Evolutionary conservation across 2,329 filamentous ascomycete genomes (phyloP).

Genomic region (Pseudodiploospora longispora): DNA sequence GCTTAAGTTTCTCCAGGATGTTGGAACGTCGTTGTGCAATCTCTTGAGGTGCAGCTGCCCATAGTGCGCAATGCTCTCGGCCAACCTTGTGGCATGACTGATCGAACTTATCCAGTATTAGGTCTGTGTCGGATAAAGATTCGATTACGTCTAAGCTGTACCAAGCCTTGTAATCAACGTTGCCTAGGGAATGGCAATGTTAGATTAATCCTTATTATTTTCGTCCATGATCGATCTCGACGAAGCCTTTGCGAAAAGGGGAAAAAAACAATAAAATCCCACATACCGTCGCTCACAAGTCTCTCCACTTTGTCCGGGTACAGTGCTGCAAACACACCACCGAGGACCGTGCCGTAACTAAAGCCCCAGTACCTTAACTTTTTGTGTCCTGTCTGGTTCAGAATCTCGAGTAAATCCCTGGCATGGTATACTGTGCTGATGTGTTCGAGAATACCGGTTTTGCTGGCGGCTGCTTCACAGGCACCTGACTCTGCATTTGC

Average conservation of each 20-base stretch:
- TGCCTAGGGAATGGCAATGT: slow-evolving; percentile 20
- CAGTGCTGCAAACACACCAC: slow-evolving; percentile 43
- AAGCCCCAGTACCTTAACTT: slow-evolving; percentile 46
- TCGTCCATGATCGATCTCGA: not conserved
- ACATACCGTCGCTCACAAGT: slow-evolving; percentile 42
- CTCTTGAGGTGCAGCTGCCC: slow-evolving; percentile 24
- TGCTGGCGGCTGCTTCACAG: slow-evolving; percentile 32
- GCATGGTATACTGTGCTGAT: slow-evolving; percentile 37
- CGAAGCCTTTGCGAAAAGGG: no score
- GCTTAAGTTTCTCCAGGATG: slow-evolving; percentile 33
- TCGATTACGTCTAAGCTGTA: slow-evolving; percentile 35
- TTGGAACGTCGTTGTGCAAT: slow-evolving; percentile 30
- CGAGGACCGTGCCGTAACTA: slow-evolving; percentile 46
- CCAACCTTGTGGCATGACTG: slow-evolving; percentile 44
- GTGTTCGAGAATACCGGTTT: slow-evolving; percentile 30
- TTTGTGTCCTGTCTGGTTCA: slow-evolving; percentile 31
- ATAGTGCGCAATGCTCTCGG: slow-evolving; percentile 38
- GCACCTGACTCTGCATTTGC: slow-evolving; percentile 32
- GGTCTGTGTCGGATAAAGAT: slow-evolving; percentile 46
- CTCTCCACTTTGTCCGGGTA: slow-evolving; percentile 43
- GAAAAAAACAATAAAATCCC: no score
- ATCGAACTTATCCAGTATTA: slow-evolving; percentile 45
- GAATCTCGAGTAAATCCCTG: slow-evolving; percentile 40
- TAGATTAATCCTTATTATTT: not conserved
- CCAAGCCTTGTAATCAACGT: slow-evolving; percentile 49